Evolutionary conservation across 2,329 filamentous ascomycete genomes (phyloP).

Genomic region (Truncatella angustata): DNA sequence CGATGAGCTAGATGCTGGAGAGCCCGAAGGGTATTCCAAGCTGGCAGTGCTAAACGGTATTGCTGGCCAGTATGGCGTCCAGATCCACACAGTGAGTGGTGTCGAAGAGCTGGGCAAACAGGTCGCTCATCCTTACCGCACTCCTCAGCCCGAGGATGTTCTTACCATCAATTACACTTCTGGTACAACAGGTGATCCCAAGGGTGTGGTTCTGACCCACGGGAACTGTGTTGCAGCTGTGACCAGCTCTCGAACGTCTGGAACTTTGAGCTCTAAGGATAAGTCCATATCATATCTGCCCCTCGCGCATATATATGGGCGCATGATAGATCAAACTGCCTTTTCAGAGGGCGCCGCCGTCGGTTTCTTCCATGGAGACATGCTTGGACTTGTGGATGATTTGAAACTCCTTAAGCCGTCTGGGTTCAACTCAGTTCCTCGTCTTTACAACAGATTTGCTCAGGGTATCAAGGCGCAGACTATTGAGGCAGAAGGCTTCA

Average conservation of each 20-base stretch:
- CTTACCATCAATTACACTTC: constrained; percentile 92
- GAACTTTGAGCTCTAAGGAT: constrained; percentile 51
- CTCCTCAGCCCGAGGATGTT: constrained; percentile 71
- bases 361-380: constrained; percentile 93
- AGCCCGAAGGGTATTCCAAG: constrained; percentile 76
- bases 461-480: constrained; percentile 78
- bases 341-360: constrained; percentile 72
- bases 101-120: constrained; percentile 79
- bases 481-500: constrained; percentile 74
- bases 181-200: constrained; percentile 78
- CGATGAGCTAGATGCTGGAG: constrained; percentile 78
- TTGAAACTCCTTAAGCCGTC: constrained; percentile 84
- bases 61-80: constrained; percentile 70
- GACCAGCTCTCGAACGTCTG: constrained; percentile 56
- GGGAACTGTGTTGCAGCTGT: constrained; percentile 74
- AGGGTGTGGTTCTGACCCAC: constrained; percentile 83
- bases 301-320: constrained; percentile 89
- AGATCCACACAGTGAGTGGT: constrained; percentile 75
- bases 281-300: constrained; percentile 84
- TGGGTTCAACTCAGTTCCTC: constrained; percentile 82
- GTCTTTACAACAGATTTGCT: constrained; percentile 88
- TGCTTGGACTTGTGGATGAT: constrained; percentile 83
- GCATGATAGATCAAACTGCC: constrained; percentile 74
- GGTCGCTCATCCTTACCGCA: constrained; percentile 67
- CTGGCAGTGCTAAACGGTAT: constrained; percentile 72